Conservation (phyloP, 257 asterid genomes). For the Paulownia fortunei region DNA sequence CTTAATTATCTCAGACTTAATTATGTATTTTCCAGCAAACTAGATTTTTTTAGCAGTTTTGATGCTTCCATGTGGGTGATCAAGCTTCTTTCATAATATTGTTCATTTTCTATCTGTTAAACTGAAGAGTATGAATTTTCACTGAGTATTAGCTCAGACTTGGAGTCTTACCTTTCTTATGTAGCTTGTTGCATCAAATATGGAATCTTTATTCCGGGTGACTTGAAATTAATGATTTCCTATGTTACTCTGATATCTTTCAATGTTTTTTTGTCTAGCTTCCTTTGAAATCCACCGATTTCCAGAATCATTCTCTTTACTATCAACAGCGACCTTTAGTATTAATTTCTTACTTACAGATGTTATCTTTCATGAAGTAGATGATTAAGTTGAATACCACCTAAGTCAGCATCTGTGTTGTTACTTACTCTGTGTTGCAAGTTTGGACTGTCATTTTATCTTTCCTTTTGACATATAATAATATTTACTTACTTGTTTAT, state of each 20-base stretch:
- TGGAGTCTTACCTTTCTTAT: background rate
- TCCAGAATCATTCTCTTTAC: background rate
- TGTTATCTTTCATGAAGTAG: slow-evolving; percentile 10
- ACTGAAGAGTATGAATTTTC: background rate
- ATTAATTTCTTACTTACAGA: background rate
- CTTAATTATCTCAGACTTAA: slow-evolving; percentile 18
- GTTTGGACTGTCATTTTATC: slow-evolving; percentile 20
- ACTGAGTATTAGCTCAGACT: background rate
- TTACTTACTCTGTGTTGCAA: slow-evolving; percentile 8
- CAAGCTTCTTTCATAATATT: background rate
- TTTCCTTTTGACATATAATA: slow-evolving; percentile 20
- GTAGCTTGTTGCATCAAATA: slow-evolving; percentile 4
- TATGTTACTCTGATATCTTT: background rate
- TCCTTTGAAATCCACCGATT: slow-evolving; percentile 2
- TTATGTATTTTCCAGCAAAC: slow-evolving; percentile 16
- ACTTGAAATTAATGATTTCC: slow-evolving; percentile 3
- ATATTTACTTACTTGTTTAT: slow-evolving; percentile 29
- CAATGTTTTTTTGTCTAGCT: background rate
- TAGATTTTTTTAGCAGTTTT: slow-evolving; percentile 16
- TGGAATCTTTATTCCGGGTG: background rate
- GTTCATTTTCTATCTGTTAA: background rate
- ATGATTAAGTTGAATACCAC: slow-evolving; percentile 7
- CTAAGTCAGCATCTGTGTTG: slow-evolving; percentile 15
- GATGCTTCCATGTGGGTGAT: background rate
- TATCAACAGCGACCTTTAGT: slow-evolving; percentile 1